phyloP scores from a whole-genome alignment of 225 moss, liverwort and hornwort species.

The Takakia lepidozioides region DNA sequence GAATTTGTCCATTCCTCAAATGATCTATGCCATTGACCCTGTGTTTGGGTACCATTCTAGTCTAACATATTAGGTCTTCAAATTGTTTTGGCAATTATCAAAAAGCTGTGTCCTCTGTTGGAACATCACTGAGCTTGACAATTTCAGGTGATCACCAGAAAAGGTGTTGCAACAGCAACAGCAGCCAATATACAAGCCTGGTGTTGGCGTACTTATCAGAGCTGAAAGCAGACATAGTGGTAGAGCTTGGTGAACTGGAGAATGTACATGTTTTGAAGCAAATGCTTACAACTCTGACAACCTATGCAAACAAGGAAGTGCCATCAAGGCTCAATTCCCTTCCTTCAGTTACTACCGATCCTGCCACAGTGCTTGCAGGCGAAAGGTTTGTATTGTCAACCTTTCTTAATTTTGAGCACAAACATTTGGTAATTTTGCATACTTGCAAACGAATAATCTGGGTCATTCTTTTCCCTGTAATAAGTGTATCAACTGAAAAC shows the following conservation, averaged over 20 bases:
- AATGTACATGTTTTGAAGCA: conserved; percentile 39
- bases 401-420: no score
- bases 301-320: conserved; percentile 19
- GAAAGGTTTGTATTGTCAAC: no score
- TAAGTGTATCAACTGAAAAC: no score
- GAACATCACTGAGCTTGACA: not conserved
- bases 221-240: conserved; percentile 48
- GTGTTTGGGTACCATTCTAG: no score
- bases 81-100: no score
- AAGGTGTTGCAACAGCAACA: conserved; percentile 44
- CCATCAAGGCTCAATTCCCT: conserved; percentile 12
- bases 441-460: no score
- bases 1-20: no score
- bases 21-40: no score
- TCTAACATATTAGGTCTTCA: no score
- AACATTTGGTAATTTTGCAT: no score
- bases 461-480: no score
- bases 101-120: no score
- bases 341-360: conserved; percentile 18
- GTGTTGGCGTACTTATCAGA: conserved; percentile 45
- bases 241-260: conserved; percentile 41
- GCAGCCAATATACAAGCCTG: conserved; percentile 35
- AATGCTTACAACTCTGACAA: conserved; percentile 30
- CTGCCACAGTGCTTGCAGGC: conserved; percentile 17
- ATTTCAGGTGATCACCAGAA: conserved; percentile 39